phyloP scores from a whole-genome alignment of 495 filamentous ascomycete species.

The Penicillium atrosanguineum region DNA sequence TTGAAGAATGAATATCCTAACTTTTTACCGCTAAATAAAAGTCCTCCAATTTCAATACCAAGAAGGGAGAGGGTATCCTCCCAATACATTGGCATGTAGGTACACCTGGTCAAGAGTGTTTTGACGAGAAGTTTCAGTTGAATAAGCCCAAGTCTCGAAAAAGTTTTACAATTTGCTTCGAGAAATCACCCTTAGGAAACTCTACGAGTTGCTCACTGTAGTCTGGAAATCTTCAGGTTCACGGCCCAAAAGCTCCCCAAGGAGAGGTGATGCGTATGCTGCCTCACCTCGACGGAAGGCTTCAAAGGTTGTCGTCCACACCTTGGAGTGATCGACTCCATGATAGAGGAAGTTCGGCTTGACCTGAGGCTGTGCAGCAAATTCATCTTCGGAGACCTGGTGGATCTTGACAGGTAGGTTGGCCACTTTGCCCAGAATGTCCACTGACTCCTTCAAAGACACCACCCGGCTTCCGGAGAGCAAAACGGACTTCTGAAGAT shows the following conservation, averaged over 20 bases:
- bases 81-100: too few relatives aligned
- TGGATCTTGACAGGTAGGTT: conserved; percentile 26
- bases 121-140: neutral
- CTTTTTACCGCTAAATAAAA: too few relatives aligned
- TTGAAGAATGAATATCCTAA: too few relatives aligned
- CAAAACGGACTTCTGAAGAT: conserved; percentile 28
- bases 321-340: conserved; percentile 14
- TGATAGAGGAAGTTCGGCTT: conserved; percentile 21
- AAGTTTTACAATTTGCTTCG: neutral
- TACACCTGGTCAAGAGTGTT: neutral
- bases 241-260: neutral
- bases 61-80: too few relatives aligned
- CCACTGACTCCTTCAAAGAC: conserved; percentile 35
- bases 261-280: conserved; percentile 4
- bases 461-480: conserved; percentile 34
- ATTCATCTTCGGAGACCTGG: conserved; percentile 40
- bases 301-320: conserved; percentile 35
- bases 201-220: neutral
- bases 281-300: conserved; percentile 39
- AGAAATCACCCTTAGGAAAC: neutral
- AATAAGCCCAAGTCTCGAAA: neutral
- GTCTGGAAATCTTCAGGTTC: neutral
- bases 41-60: too few relatives aligned
- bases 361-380: conserved; percentile 28
- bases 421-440: conserved; percentile 24